Base-by-base conservation (phyloP, 2,329 filamentous ascomycete species). In the Neofusicoccum sp. region DNA sequence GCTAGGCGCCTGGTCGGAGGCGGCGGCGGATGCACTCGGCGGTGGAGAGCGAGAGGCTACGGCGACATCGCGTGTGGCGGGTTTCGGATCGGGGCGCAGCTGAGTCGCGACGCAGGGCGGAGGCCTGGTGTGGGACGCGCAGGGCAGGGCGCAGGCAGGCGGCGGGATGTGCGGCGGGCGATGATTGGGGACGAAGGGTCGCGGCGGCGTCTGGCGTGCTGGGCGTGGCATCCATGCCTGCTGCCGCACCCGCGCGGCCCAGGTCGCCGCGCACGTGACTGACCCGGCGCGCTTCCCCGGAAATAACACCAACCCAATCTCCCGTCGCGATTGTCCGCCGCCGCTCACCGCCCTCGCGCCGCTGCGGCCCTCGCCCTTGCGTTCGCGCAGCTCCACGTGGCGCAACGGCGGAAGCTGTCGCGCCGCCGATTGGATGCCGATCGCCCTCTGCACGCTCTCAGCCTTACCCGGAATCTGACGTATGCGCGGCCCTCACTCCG, bases 391-490 rank as follows among this genome's bases (percentile, higher is more conserved):
- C 50, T 6, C 50, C 50, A 54, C 50, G 36, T 54, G 50, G 41
- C 33, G 50, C 3, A 6, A n/a, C 33, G 22, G 22, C 22, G 22
- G 22, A 1, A 1, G 22, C 14, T 29, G 47, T 16, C 14, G 47
- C 22, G 22, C 47, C 31, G 5, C 33, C 45, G 22, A 22, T 6
- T 9, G 9, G n/a, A 34, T 44, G 37, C 22, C 16, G 31, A 58
- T 47, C 33, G 41, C 14, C 54, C 52, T 36, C 54, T 22, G 8
- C 29, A 6, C 22, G 54, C 29, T 22, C 54, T 58, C 54, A 58
- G 54, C 54, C 54, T 34, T 58, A 58, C 54, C 52, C 54, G 54
- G 54, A 56, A 58, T 36, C 29, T 22, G 41, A 45, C 36, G 52
- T 43, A 58, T 45, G 39, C 22, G 22, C 22, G 22, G 22, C 22